Evolutionary conservation across 768 basidiomycete species (phyloP).

Genomic region (Tulasnella sp.): DNA sequence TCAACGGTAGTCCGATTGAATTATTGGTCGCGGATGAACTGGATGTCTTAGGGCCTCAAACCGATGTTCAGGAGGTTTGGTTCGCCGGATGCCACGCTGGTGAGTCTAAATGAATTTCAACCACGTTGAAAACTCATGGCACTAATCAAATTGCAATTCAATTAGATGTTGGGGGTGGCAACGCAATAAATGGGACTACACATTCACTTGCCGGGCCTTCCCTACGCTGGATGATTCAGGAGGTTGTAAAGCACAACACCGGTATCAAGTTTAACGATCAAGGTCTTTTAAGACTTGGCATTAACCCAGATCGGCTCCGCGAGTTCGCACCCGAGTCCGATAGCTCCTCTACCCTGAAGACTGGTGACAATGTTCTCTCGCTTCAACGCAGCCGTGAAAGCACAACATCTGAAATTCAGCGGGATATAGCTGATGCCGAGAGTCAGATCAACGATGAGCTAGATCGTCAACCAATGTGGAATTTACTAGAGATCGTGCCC

Average conservation of each 20-base stretch:
- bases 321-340: too few relatives aligned
- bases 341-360: too few relatives aligned
- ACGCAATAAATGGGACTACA: slow-evolving; percentile 35
- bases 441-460: slow-evolving; percentile 3
- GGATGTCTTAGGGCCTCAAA: too few relatives aligned
- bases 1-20: too few relatives aligned
- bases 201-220: slow-evolving; percentile 45
- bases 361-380: too few relatives aligned
- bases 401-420: too few relatives aligned
- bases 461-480: background rate
- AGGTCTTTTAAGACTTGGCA: too few relatives aligned
- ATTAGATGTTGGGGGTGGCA: slow-evolving; percentile 59
- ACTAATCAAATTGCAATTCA: background rate
- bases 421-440: too few relatives aligned
- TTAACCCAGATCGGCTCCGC: too few relatives aligned
- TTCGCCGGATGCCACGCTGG: background rate
- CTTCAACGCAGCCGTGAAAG: too few relatives aligned
- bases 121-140: background rate
- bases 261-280: slow-evolving; percentile 40
- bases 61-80: background rate
- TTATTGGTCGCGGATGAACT: too few relatives aligned
- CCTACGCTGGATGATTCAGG: slow-evolving; percentile 66
- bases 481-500: slow-evolving; percentile 8
- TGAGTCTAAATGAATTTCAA: slow-evolving; percentile 21
- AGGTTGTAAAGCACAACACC: slow-evolving; percentile 38